Evolutionary conservation across 1,284 basidiomycete species (phyloP).

Genomic region (Singerocomus rubriflavus): DNA sequence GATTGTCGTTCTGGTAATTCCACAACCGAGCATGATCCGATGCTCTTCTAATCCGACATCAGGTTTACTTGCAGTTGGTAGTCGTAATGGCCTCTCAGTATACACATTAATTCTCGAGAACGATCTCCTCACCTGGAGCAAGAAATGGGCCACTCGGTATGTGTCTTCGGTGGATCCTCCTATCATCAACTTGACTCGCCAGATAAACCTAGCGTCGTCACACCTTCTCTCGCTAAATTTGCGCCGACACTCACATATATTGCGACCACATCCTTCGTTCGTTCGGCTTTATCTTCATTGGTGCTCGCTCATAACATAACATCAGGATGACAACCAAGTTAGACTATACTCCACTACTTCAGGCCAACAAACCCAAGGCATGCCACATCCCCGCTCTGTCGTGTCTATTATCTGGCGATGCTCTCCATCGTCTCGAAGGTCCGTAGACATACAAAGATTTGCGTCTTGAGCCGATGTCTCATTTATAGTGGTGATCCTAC

Average conservation of each 20-base stretch:
- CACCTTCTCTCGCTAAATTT: conserved; percentile 55
- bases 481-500: conserved; percentile 64
- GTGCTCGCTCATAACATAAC: conserved; percentile 8
- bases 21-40: background rate
- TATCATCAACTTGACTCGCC: conserved; percentile 12
- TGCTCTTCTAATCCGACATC: conserved; percentile 17
- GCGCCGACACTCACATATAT: conserved; percentile 76
- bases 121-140: conserved; percentile 75
- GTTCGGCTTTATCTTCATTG: conserved; percentile 20
- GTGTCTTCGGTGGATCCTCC: conserved; percentile 20
- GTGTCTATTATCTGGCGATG: conserved; percentile 66
- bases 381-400: conserved; percentile 67
- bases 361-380: conserved; percentile 60
- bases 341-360: conserved; percentile 70
- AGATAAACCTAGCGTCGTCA: conserved; percentile 38
- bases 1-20: conserved; percentile 66
- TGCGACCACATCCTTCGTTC: conserved; percentile 57
- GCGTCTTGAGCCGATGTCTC: conserved; percentile 10
- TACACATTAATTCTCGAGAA: conserved; percentile 75
- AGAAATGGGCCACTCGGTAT: conserved; percentile 67
- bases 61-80: conserved; percentile 74
- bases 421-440: conserved; percentile 65
- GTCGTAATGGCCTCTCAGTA: conserved; percentile 54
- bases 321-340: conserved; percentile 57
- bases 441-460: conserved; percentile 19